A percentile compares a stretch with the other conserved stretches of the same genome.
Evolutionary conservation across 2,329 filamentous ascomycete genomes (phyloP).

Genomic region (Raffaelea arxii): DNA sequence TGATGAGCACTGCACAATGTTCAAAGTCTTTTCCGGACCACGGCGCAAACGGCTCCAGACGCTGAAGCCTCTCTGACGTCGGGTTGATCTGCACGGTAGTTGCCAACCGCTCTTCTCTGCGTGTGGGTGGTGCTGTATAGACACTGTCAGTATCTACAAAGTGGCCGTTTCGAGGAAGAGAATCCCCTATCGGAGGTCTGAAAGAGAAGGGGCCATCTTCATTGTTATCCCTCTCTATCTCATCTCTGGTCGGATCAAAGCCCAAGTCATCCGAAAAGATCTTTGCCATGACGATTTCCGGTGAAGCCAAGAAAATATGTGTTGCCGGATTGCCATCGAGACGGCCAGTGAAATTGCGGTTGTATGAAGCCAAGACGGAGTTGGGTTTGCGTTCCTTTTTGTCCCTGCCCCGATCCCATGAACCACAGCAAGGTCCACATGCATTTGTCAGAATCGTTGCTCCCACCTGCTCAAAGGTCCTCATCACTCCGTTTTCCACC

Average conservation of each 20-base stretch:
- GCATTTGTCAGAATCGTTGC: slow-evolving; percentile 93
- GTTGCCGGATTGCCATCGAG: slow-evolving; percentile 53
- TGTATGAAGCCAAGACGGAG: slow-evolving; percentile 97
- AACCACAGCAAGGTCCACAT: slow-evolving; percentile 84
- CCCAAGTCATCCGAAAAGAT: slow-evolving; percentile 36
- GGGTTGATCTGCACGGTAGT: slow-evolving; percentile 79
- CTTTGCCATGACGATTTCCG: slow-evolving; percentile 33
- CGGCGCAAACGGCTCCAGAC: slow-evolving; percentile 72
- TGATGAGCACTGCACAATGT: slow-evolving; percentile 87
- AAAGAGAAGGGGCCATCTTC: slow-evolving; percentile 95
- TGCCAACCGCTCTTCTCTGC: slow-evolving; percentile 61
- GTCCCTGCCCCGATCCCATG: slow-evolving; percentile 90
- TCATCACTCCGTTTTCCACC: slow-evolving; percentile 76
- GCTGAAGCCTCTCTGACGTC: slow-evolving; percentile 84
- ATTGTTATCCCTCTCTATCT: slow-evolving; percentile 84
- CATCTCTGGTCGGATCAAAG: slow-evolving; percentile 94
- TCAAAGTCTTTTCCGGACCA: slow-evolving; percentile 90
- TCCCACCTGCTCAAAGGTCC: slow-evolving; percentile 94
- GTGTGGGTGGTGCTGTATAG: slow-evolving; percentile 85
- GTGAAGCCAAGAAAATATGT: slow-evolving; percentile 37
- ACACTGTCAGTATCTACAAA: slow-evolving; percentile 87
- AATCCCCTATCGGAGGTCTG: slow-evolving; percentile 60
- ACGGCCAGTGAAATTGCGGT: slow-evolving; percentile 98
- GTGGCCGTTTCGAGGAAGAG: slow-evolving; percentile 68
- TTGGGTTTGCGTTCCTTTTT: slow-evolving; percentile 94